Base-by-base conservation (phyloP, 176 grass and related monocot species). In the Alloteropsis semialata region DNA sequence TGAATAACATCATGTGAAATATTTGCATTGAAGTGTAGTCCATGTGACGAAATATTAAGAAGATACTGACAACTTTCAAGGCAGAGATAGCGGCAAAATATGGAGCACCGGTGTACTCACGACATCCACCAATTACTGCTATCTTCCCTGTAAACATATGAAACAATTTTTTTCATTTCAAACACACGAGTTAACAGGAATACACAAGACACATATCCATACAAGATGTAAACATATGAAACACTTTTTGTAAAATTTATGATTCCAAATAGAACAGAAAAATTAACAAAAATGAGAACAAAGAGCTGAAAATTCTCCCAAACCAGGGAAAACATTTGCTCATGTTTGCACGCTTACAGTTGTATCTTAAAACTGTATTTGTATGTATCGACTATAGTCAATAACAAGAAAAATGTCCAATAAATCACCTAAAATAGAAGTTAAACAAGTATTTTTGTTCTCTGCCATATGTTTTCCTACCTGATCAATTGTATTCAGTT, bases 1-100 rank as follows among this genome's bases (percentile, higher is more conserved):
- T 98, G 70, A 79, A 87, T 56, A 60, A 84, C 3, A 80, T 39
- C 18, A 65, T 64, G 62, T 89, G 17, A 65, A 82, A 71, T 14
- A 77, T 77, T 69, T 50, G 71, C 11, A 72, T 44, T 41, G 27
- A 48, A 55, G 28, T 54, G 16, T 44, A 39, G 24, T 72, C 43
- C 16, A 37, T 9, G 10, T 38, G 5, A 56, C 37, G 33, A 16
- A 71, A 84, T 45, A 29, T 71, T 72, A 37, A 32, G 72, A 64
- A 38, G 80, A 66, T 81, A 93, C 92, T 88, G 15, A 98, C 96
- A 79, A 98, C 76, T 94, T 90, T 98, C 60, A 98, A 86, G 36
- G 92, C 96, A 74, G 96, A 98, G 81, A 98, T 98, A 57, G 96
- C 96, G 6, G 96, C 83, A 82, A 98, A 98, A 80, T 93, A 98